These are phyloP conservation scores for Neophaeococcomyces mojaviensis DNA, from an alignment of 2,329 filamentous ascomycete species.

Conservation along the genomic window DNA sequence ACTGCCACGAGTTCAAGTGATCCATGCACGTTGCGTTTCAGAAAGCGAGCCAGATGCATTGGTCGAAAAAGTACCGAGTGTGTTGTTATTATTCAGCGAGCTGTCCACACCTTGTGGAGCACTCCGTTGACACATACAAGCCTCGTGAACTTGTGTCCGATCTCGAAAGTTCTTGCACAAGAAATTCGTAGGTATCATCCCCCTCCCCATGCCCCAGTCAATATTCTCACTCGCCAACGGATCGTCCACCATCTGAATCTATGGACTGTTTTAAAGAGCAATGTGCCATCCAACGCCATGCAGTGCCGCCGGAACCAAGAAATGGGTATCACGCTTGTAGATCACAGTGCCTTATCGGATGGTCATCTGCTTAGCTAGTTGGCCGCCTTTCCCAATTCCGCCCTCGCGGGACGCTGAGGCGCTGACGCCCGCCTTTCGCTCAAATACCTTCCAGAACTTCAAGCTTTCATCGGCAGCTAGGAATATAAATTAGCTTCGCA, in stretches of 20 bases:
- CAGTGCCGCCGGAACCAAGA: conserved; percentile 1
- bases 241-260: background rate
- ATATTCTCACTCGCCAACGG: too few species aligned
- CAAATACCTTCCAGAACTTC: conserved; percentile 99
- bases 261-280: background rate
- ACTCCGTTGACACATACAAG: background rate
- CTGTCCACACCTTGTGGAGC: background rate
- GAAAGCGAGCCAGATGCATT: background rate
- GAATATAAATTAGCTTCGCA: conserved; percentile 25
- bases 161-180: background rate
- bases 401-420: conserved; percentile 56
- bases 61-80: background rate
- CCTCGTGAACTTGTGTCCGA: background rate
- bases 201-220: background rate
- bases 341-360: conserved; percentile 55
- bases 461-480: conserved; percentile 86
- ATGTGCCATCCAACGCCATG: conserved; percentile 7
- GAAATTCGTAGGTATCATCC: conserved; percentile 2
- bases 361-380: conserved; percentile 91
- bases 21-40: conserved; percentile 5
- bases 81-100: background rate
- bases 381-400: conserved; percentile 67
- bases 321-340: conserved; percentile 1
- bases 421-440: conserved; percentile 81
- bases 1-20: background rate